Conservation (phyloP, 108 stramenopile species). For the Licmophora abbreviata region DNA sequence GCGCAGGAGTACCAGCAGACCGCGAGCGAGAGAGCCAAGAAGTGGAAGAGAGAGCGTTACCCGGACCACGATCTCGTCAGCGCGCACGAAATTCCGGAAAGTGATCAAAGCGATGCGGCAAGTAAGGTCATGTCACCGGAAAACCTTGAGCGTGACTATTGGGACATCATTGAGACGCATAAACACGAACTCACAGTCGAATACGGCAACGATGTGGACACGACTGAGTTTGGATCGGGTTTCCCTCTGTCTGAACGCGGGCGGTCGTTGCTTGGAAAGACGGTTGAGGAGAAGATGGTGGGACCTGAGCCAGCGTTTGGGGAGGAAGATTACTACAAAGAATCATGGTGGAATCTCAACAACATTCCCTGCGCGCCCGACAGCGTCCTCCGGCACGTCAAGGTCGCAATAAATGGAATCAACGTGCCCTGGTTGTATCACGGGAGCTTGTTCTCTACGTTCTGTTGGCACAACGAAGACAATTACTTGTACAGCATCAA, state of each 20-base stretch:
- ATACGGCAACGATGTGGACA: constrained; percentile 96
- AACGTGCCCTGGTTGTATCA: constrained; percentile 97
- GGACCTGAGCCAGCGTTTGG: constrained; percentile 72
- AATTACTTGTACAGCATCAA: constrained; percentile 98
- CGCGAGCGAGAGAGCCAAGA: constrained; percentile 50
- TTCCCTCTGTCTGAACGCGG: constrained; percentile 83
- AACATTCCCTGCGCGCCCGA: constrained; percentile 87
- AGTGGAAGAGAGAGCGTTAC: constrained; percentile 57
- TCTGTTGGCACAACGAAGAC: constrained; percentile 99
- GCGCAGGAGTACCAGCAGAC: constrained; percentile 59
- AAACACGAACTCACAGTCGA: constrained; percentile 72
- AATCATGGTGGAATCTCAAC: constrained; percentile 98
- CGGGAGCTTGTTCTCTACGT: constrained; percentile 94
- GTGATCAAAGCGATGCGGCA: constrained; percentile 4
- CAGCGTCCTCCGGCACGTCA: constrained; percentile 83
- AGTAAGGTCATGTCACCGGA: constrained; percentile 34
- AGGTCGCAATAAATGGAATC: constrained; percentile 91
- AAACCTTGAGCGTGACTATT: constrained; percentile 89
- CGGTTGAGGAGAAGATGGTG: constrained; percentile 32
- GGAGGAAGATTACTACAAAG: constrained; percentile 76
- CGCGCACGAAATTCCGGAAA: constrained; percentile 5
- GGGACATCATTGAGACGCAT: constrained; percentile 88
- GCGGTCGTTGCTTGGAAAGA: constrained; percentile 43
- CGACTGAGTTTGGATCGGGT: constrained; percentile 77
- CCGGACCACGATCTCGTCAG: constrained; percentile 29